phyloP scores from a whole-genome alignment of 495 filamentous ascomycete genomes.

The Melanomma pulvis-pyrius region DNA sequence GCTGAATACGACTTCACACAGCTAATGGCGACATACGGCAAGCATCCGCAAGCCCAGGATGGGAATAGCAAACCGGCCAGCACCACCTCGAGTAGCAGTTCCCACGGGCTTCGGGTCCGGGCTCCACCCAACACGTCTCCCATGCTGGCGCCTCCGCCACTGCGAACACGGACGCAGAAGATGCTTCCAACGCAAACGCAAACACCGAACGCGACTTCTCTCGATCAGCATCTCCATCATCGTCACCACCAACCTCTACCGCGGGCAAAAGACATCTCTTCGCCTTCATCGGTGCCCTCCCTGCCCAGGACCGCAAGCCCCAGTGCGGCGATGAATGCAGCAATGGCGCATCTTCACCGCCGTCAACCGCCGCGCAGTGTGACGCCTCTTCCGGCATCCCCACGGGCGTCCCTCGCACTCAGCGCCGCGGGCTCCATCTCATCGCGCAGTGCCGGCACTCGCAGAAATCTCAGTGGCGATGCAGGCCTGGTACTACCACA shows the following conservation, averaged over 20 bases:
- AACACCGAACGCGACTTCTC: neutral
- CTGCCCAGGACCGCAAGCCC: neutral
- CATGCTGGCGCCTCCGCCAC: neutral
- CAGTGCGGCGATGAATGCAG: slow-evolving; percentile 15
- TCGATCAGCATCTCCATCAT: slow-evolving; percentile 1
- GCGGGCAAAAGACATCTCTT: neutral
- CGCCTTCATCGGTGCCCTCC: neutral
- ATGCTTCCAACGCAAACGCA: neutral
- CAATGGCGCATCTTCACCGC: slow-evolving; percentile 16
- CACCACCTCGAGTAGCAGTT: neutral
- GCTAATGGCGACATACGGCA: slow-evolving; percentile 26
- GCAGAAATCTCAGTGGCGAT: slow-evolving; percentile 19
- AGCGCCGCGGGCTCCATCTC: neutral
- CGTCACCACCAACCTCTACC: neutral
- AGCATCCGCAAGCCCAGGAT: neutral
- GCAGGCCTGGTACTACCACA: neutral
- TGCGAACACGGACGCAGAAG: neutral
- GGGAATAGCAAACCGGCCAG: neutral
- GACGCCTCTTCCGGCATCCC: slow-evolving; percentile 18
- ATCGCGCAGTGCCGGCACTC: neutral
- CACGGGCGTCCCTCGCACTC: slow-evolving; percentile 17
- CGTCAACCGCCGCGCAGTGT: slow-evolving; percentile 9
- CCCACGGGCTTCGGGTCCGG: neutral
- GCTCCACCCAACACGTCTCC: neutral
- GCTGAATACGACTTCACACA: slow-evolving; percentile 25